Base-by-base conservation (phyloP, 2,329 filamentous ascomycete genomes). In the Stemphylium vesicarium region DNA sequence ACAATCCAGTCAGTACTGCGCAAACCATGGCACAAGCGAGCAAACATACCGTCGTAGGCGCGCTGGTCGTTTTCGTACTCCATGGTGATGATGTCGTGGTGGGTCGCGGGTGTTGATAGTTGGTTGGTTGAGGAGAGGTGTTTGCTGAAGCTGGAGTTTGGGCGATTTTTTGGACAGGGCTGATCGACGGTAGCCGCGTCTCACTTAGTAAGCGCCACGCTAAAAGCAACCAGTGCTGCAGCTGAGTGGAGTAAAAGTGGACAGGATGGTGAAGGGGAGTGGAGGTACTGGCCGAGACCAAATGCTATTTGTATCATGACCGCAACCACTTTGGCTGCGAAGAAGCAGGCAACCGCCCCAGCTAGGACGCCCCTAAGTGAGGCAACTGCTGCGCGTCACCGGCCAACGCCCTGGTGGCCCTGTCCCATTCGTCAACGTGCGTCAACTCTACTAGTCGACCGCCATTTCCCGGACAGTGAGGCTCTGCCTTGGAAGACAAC, bases 11-110 rank as follows among this genome's bases (percentile, higher is more conserved):
- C 53, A 69, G 68, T 60, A 57, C 50, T 46, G 47, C 37, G 35
- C 40, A 31, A 36, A 50, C 9, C 45, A 52, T 37, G 24, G 56
- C 56, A 52, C 46, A 33, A 32, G 44, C 48, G 50, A 33, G 42
- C 45, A 61, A 44, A 76, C 80, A 70, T 82, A 89, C 87, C 86
- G 60, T 88, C 86, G 75, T 88, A 89, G 69, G 81, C 81, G 77
- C 84, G 84, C 74, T 83, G 82, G 62, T 88, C 85, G 68, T 82
- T 83, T 72, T 88, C 86, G 79, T 87, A 89, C 66, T 89, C 86
- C 79, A 85, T 84, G 67, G 78, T 79, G 65, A 77, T 75, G 76
- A 77, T 79, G 66, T 48, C 66, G 70, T 57, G 57, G 55, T 62
- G 64, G 61, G 61, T 60, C 47, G 62, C 42, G 46, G 55, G 59